Evolutionary conservation across 139 green algal genomes (phyloP), one percentile per base, ranked within the genome.

Genomic region (Parachlorella kessleri): DNA sequence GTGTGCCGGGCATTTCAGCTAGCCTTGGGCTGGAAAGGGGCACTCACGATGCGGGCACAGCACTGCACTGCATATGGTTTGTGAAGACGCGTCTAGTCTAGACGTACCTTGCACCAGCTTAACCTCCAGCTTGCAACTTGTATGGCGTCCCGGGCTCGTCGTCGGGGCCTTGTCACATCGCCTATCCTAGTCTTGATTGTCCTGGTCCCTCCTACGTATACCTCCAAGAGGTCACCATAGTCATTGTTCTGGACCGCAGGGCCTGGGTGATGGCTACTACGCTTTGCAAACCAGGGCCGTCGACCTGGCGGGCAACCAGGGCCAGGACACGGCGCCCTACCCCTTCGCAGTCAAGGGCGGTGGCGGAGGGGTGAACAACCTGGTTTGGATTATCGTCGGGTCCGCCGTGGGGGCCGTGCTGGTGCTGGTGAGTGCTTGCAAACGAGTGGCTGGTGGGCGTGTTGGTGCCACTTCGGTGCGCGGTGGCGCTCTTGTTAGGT

Each of bases 261-360:
- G 68, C 36, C 59, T 88, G 55, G 32, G 14, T n/a, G 36, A 30
- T 30, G 83, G 83, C 21, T 39, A 35, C 30, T 88, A 88, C 77
- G 41, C 48, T n/a, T 72, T 85, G n/a, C 54, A 39, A 14, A 66
- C 72, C 18, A 73, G 73, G n/a, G 85, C 73, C 2, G 53, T 83
- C 1, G 85, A 91, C 53, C 65, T 38, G 5, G 82, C 85, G 14
- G 87, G 87, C 39, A 91, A 91, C 63, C 21, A 70, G 10, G 78
- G 87, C 66, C 73, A 54, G 26, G 41, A 66, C 2, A 77, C 71
- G 10, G 18, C 55, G 24, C 48, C 71, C 9, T 76, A 77, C 36
- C 59, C 83, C 1, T 90, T 88, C 53, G 54, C 40, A 21, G 59
- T 78, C 63, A 70, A 3, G 40, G 8, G 54, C 42, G 4, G 65